phyloP scores from a whole-genome alignment of 2,329 filamentous ascomycete species.

The Cryphonectria japonica region DNA sequence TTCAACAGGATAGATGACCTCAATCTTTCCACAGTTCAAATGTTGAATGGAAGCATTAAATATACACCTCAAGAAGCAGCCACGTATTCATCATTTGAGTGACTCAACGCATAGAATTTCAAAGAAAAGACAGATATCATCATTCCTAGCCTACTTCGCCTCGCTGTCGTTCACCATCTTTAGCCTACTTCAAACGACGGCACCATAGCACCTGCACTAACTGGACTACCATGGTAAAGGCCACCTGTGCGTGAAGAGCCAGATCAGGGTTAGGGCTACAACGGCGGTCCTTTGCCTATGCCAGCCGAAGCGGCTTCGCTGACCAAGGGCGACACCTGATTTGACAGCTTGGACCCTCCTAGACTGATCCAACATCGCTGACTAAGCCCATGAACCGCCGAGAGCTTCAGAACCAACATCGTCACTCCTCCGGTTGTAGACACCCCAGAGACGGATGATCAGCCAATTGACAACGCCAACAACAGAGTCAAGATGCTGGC shows the following conservation, averaged over 20 bases:
- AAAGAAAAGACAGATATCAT: slow-evolving; percentile 37
- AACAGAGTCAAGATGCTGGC: slow-evolving; percentile 40
- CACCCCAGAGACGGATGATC: slow-evolving; percentile 4
- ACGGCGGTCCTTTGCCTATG: background rate
- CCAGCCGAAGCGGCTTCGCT: background rate
- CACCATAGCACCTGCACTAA: background rate
- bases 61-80: background rate
- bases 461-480: slow-evolving; percentile 24
- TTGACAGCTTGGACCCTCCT: background rate
- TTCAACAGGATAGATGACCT: background rate
- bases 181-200: background rate
- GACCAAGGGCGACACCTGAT: slow-evolving; percentile 5
- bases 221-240: background rate
- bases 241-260: background rate
- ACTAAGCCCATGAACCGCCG: background rate
- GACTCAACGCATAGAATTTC: slow-evolving; percentile 34
- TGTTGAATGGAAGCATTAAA: background rate
- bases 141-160: slow-evolving; percentile 1
- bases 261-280: background rate
- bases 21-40: background rate
- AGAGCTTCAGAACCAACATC: slow-evolving; percentile 21
- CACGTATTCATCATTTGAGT: slow-evolving; percentile 27
- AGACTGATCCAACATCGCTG: slow-evolving; percentile 6
- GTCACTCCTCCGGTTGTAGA: slow-evolving; percentile 9
- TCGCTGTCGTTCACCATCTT: background rate